phyloP scores from a whole-genome alignment of 2,329 filamentous ascomycete species.

The Neonectria punicea region DNA sequence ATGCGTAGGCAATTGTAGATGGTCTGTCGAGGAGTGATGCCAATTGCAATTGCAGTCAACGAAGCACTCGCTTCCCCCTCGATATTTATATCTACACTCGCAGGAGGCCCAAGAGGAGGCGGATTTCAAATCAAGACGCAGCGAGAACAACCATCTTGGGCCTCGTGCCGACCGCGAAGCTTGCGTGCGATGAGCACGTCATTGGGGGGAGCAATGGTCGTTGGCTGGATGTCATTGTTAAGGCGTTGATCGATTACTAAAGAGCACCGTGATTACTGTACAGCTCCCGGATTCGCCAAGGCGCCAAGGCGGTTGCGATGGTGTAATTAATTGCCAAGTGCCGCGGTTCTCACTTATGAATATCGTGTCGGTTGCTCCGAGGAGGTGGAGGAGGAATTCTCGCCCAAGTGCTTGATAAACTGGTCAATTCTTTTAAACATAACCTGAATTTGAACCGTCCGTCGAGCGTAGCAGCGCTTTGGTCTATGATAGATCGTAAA shows the following conservation, averaged over 20 bases:
- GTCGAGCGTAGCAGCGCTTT: background rate
- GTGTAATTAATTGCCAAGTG: background rate
- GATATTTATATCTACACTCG: constrained; percentile 29
- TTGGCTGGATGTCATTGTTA: constrained; percentile 35
- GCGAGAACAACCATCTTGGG: constrained; percentile 26
- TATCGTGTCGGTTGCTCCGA: background rate
- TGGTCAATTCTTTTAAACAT: background rate
- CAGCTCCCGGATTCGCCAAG: background rate
- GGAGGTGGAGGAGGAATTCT: no score
- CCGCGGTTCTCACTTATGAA: background rate
- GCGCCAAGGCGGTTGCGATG: constrained; percentile 5
- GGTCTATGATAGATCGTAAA: background rate
- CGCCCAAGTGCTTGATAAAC: background rate
- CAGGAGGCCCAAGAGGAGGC: constrained; percentile 13
- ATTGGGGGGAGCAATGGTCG: constrained; percentile 30
- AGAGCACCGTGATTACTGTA: constrained; percentile 35
- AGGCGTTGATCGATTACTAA: constrained; percentile 41
- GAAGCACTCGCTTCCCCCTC: constrained; percentile 15
- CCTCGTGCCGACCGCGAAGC: constrained; percentile 31
- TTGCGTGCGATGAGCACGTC: constrained; percentile 38
- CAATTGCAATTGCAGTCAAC: constrained; percentile 3
- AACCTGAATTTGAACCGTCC: constrained; percentile 20
- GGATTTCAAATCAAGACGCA: constrained; percentile 45
- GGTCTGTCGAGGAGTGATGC: background rate
- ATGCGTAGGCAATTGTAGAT: constrained; percentile 2